Base-by-base conservation (phyloP, 192 early-diverging fungal species). In the Gigaspora rosea region DNA sequence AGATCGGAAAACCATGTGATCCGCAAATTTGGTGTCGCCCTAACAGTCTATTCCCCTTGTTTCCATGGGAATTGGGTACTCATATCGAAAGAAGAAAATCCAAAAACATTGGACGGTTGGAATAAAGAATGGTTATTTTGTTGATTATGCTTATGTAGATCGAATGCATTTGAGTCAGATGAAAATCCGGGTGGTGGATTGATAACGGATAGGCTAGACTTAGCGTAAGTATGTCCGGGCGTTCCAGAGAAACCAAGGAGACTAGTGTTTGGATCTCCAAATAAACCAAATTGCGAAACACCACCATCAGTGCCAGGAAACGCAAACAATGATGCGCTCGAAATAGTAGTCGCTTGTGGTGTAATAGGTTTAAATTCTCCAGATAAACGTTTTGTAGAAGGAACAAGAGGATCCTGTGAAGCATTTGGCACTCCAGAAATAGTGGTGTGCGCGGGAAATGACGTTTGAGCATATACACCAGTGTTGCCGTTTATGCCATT, bases 341-440 rank as follows among this genome's bases (percentile, higher is more conserved):
- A 22, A 4, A 54, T 15, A n/a, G 71, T 12, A 41, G 54, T 41
- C 3, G 6, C 0, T 11, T 41, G 22, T 35, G 71, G 11, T 4
- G 54, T 1, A n/a, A n/a, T 18, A 8, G 27, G 5, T 35, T 54
- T 54, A 9, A 12, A 7, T 32, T 58, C 54, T n/a, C n/a, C n/a
- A n/a, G 22, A 54, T 3, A 20, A 54, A 22, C 50, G 54, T n/a
- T 73, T 73, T 36, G 52, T 73, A 11, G 54, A 12, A 36, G 54
- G 33, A 18, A 73, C 71, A 36, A 73, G n/a, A 22, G 71, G 71
- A 73, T 73, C 71, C 57, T 73, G 71, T 5, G 71, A 73, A 9
- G 71, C 27, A 46, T 73, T 58, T 4, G 71, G 71, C 18, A 73
- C 71, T 58, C 71, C 71, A 36, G 71, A 33, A 15, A 41, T 57